phyloP scores from a whole-genome alignment of 129 eudicot species.

The Glebionis coronaria region DNA sequence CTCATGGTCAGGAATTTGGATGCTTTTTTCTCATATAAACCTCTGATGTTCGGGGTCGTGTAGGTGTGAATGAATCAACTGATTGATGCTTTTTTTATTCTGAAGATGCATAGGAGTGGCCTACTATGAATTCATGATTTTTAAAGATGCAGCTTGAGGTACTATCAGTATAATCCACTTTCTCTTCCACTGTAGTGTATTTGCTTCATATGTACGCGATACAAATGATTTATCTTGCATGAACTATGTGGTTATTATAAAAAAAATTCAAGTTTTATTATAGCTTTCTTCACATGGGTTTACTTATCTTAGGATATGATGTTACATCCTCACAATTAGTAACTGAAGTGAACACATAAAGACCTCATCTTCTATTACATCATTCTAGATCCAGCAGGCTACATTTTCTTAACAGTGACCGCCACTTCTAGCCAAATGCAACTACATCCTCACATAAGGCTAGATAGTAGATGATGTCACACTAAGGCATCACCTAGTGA shows the following conservation, averaged over 20 bases:
- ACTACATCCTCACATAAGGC: no score
- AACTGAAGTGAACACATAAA: no score
- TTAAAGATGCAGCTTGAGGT: background rate
- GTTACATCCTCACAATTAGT: no score
- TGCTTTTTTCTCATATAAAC: slow-evolving; percentile 60
- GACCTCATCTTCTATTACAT: no score
- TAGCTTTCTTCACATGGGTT: background rate
- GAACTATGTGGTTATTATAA: background rate
- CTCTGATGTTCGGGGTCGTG: slow-evolving; percentile 46
- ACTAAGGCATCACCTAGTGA: no score
- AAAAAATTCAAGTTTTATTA: background rate
- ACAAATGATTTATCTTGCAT: background rate
- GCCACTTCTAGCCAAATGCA: no score
- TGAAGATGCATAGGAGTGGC: background rate
- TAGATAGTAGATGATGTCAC: no score
- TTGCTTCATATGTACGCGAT: background rate
- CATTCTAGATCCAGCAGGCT: no score
- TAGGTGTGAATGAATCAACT: no score
- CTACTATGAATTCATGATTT: background rate
- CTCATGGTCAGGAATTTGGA: slow-evolving; percentile 45
- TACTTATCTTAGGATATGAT: background rate
- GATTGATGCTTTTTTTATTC: background rate
- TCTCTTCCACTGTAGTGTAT: background rate
- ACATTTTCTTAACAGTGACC: no score
- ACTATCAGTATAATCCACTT: background rate